A percentile compares a stretch with the other conserved stretches of the same genome.
Evolutionary conservation across 495 filamentous ascomycete species (phyloP).

Genomic region (Polyplosphaeria fusca): DNA sequence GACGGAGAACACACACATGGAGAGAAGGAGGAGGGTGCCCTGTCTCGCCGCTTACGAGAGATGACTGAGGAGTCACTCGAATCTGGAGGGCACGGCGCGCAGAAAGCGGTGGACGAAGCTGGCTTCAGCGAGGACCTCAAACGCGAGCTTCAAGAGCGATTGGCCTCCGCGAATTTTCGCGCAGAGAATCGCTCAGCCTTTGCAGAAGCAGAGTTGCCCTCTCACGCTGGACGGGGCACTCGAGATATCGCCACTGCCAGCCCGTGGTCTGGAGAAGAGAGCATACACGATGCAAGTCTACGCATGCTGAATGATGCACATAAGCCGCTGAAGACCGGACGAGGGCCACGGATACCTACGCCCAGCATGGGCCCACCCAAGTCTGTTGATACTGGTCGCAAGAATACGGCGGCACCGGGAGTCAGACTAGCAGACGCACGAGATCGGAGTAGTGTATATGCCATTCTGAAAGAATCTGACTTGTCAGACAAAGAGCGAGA

Average conservation of each 20-base stretch:
- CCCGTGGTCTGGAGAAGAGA: slow-evolving; percentile 78
- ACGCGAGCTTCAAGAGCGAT: slow-evolving; percentile 65
- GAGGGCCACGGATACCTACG: slow-evolving; percentile 43
- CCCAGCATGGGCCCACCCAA: slow-evolving; percentile 37
- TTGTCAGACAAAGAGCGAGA: slow-evolving; percentile 69
- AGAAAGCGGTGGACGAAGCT: slow-evolving; percentile 74
- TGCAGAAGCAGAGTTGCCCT: slow-evolving; percentile 60
- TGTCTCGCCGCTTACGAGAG: slow-evolving; percentile 70
- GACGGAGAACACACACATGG: too few species aligned
- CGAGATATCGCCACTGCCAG: slow-evolving; percentile 66
- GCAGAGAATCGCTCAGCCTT: slow-evolving; percentile 68
- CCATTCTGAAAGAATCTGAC: slow-evolving; percentile 55
- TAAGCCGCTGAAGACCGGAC: slow-evolving; percentile 60
- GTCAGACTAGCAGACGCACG: slow-evolving; percentile 69
- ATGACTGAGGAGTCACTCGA: slow-evolving; percentile 78
- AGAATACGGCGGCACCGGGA: slow-evolving; percentile 47
- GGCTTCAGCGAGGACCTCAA: slow-evolving; percentile 88
- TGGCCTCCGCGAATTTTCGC: slow-evolving; percentile 67
- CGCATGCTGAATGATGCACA: slow-evolving; percentile 85
- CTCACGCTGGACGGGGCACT: slow-evolving; percentile 65
- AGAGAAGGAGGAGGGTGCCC: slow-evolving; percentile 50
- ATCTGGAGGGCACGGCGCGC: slow-evolving; percentile 65
- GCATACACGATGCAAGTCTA: slow-evolving; percentile 67
- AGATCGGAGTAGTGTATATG: slow-evolving; percentile 73
- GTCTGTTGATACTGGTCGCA: slow-evolving; percentile 53